Conservation (phyloP, 177 flowering plant genomes). For the Vitis hybrid region DNA sequence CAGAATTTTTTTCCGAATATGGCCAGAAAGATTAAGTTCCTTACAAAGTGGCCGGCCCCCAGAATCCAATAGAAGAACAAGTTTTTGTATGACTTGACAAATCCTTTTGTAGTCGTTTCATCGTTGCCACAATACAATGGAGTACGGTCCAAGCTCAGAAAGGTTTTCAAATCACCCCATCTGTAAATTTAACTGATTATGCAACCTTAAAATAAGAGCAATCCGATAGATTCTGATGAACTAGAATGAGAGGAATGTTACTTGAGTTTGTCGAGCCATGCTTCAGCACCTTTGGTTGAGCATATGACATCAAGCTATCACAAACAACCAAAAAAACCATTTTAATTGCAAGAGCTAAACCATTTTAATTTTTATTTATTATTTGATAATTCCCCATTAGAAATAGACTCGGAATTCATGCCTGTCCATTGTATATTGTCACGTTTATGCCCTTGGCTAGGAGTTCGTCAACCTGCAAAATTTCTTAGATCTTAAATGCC, state of each 20-base stretch:
- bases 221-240: neutral
- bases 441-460: slow-evolving; percentile 18
- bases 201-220: neutral
- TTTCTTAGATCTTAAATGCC: neutral
- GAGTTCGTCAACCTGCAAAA: slow-evolving; percentile 15
- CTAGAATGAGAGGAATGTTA: neutral
- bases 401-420: neutral
- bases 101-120: slow-evolving; percentile 10
- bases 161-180: slow-evolving; percentile 14
- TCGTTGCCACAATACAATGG: slow-evolving; percentile 14
- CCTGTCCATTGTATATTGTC: slow-evolving; percentile 25
- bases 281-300: slow-evolving; percentile 16
- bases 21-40: neutral
- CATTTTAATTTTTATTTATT: too few relatives aligned
- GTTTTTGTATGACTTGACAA: slow-evolving; percentile 11
- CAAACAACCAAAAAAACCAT: neutral
- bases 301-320: slow-evolving; percentile 17
- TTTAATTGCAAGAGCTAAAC: neutral
- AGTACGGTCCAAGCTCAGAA: neutral
- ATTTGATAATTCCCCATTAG: too few relatives aligned
- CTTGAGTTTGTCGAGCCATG: slow-evolving; percentile 20
- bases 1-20: too few relatives aligned
- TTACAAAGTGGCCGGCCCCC: slow-evolving; percentile 15
- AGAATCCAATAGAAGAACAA: slow-evolving; percentile 16
- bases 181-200: neutral